Base-by-base conservation (phyloP, 169 alveolate species). In the Plasmodium yoelii region DNA sequence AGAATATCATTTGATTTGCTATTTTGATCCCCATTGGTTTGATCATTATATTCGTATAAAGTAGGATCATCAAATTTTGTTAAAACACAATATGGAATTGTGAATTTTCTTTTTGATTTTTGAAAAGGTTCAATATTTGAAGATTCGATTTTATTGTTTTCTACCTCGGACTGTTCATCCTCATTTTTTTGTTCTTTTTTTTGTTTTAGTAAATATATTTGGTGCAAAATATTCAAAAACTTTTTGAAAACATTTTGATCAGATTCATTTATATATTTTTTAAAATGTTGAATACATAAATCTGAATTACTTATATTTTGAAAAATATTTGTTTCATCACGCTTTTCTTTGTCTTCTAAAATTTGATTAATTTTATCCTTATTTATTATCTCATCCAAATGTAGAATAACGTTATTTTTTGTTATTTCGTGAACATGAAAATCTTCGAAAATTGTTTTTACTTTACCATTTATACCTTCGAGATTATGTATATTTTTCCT, bases 341-440 rank as follows among this genome's bases (percentile, higher is more conserved):
- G 84, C 61, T 82, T 47, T 61, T 69, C 73, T 67, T 55, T 82
- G 10, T 82, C 86, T 47, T 44, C 67, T 19, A 82, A 15, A 56
- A 68, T 68, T 55, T 34, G 18, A 22, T 68, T 69, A 67, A 82
- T 82, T 67, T 56, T 67, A 47, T 88, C 70, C 44, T 73, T 70
- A 61, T 92, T 59, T 67, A 88, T 87, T 24, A 92, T 56, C 18
- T 74, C 56, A 26, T 87, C 63, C 65, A 92, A 59, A 22, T 64
- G 49, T 19, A 92, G 87, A 6, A 92, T 71, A 19, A 72, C 51
- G 55, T 86, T 87, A 63, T 75, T 67, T 63, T 46, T 87, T 19
- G 90, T 71, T 28, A 92, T 87, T 88, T 92, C 94, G 51, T 88
- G 89, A 8, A 92, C 94, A 69, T 92, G 94, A 51, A 92, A 92